These are phyloP conservation scores for Gynochthodes officinalis DNA, from an alignment of 257 asterid species.

Conservation along the genomic window DNA sequence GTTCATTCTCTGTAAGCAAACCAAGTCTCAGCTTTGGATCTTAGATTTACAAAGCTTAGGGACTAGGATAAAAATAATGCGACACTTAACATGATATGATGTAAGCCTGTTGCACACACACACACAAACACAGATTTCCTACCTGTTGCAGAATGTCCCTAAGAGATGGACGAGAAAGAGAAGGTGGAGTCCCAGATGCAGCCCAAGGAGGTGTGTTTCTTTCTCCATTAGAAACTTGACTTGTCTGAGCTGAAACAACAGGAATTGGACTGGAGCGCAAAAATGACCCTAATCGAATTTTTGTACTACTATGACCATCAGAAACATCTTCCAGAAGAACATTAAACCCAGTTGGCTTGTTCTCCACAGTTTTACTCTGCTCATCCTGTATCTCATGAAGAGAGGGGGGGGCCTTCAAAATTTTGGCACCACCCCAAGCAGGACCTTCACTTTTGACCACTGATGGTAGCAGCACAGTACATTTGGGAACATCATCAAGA, in stretches of 20 bases:
- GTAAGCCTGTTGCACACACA: background rate
- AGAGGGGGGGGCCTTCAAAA: conserved; percentile 48
- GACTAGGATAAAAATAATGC: background rate
- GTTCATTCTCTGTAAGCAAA: no score
- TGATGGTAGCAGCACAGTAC: conserved; percentile 42
- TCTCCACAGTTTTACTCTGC: conserved; percentile 64
- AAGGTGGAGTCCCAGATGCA: conserved; percentile 80
- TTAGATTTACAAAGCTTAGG: background rate
- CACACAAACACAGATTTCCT: background rate
- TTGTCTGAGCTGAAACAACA: conserved; percentile 40
- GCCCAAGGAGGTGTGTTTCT: conserved; percentile 91
- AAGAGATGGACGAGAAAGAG: conserved; percentile 78
- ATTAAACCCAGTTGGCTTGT: conserved; percentile 35
- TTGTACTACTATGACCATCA: conserved; percentile 40
- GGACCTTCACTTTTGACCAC: conserved; percentile 71
- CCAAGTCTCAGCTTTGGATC: no score
- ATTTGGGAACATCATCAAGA: conserved; percentile 72
- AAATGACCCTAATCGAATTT: conserved; percentile 55
- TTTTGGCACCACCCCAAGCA: conserved; percentile 95
- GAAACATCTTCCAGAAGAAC: conserved; percentile 38
- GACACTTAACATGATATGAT: background rate
- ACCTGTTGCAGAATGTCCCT: conserved; percentile 99
- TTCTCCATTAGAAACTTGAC: conserved; percentile 59
- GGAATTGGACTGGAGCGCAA: conserved; percentile 64
- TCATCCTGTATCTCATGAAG: conserved; percentile 87